phyloP scores from a whole-genome alignment of 2,329 filamentous ascomycete species.

The Fusarium stilboides region DNA sequence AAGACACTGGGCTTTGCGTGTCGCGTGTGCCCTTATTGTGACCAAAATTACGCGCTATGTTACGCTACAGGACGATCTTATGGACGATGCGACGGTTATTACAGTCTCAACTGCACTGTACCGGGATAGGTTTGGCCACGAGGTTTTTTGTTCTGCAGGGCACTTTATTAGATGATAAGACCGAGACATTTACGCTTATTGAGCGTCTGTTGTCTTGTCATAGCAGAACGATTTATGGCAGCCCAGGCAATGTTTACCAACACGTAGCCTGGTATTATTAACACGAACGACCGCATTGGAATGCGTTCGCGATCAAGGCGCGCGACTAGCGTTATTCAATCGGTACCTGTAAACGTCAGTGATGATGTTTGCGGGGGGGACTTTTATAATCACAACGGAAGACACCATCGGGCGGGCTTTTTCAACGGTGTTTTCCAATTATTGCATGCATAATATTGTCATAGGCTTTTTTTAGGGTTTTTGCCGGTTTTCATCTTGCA shows the following conservation, averaged over 20 bases:
- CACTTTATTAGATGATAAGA: not conserved
- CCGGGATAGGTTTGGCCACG: slow-evolving; percentile 22
- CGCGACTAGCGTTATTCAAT: slow-evolving; percentile 14
- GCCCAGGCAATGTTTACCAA: not conserved
- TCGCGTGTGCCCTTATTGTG: slow-evolving; percentile 6
- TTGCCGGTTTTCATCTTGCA: slow-evolving; percentile 24
- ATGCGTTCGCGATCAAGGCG: slow-evolving; percentile 23
- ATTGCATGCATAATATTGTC: slow-evolving; percentile 8
- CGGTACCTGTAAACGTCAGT: slow-evolving; percentile 31
- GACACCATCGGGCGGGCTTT: slow-evolving; percentile 12
- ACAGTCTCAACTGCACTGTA: slow-evolving; percentile 31
- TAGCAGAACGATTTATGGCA: not conserved
- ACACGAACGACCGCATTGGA: slow-evolving; percentile 14
- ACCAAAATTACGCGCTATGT: slow-evolving; percentile 9
- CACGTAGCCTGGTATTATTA: no score
- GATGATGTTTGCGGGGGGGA: slow-evolving; percentile 39
- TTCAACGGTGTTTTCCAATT: slow-evolving; percentile 24
- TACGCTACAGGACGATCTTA: slow-evolving; percentile 7
- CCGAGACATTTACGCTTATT: not conserved
- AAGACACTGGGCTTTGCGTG: slow-evolving; percentile 10
- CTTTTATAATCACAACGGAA: slow-evolving; percentile 5
- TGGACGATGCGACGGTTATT: slow-evolving; percentile 8
- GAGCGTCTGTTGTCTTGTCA: not conserved
- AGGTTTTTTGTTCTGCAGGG: not conserved
- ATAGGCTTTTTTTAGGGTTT: slow-evolving; percentile 36